These are phyloP conservation scores for Aspergillus chevalieri DNA, from an alignment of 2,329 filamentous ascomycete genomes.

Conservation along the genomic window DNA sequence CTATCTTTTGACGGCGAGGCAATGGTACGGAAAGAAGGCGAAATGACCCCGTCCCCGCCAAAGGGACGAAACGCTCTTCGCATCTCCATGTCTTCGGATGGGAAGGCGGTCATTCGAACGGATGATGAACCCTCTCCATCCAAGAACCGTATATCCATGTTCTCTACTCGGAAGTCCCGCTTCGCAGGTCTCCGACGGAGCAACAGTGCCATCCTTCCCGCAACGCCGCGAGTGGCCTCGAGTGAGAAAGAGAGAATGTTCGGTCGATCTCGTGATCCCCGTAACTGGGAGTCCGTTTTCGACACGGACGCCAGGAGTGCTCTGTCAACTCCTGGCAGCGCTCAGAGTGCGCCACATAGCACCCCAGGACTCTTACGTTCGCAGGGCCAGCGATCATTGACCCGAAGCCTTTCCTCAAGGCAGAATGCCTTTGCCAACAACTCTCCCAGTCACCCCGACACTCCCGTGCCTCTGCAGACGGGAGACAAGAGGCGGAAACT, in stretches of 20 bases:
- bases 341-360: conserved; percentile 58
- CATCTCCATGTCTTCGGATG: conserved; percentile 77
- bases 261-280: conserved; percentile 77
- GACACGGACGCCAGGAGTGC: conserved; percentile 74
- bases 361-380: conserved; percentile 76
- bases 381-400: conserved; percentile 51
- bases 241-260: conserved; percentile 45
- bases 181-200: conserved; percentile 59
- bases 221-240: conserved; percentile 55
- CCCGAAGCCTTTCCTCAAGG: conserved; percentile 52
- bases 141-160: conserved; percentile 46
- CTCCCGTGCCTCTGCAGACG: conserved; percentile 42
- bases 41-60: conserved; percentile 36
- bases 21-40: conserved; percentile 32
- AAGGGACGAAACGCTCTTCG: conserved; percentile 53
- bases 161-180: conserved; percentile 44
- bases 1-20: conserved; percentile 38
- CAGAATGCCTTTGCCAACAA: conserved; percentile 33
- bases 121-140: conserved; percentile 64
- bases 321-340: conserved; percentile 71
- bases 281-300: conserved; percentile 87
- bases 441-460: conserved; percentile 39
- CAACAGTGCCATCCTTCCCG: conserved; percentile 59
- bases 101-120: conserved; percentile 78
- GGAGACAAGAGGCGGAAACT: conserved; percentile 58